phyloP scores from a whole-genome alignment of 1,284 basidiomycete genomes.

The Apiotrichum montevideense region DNA sequence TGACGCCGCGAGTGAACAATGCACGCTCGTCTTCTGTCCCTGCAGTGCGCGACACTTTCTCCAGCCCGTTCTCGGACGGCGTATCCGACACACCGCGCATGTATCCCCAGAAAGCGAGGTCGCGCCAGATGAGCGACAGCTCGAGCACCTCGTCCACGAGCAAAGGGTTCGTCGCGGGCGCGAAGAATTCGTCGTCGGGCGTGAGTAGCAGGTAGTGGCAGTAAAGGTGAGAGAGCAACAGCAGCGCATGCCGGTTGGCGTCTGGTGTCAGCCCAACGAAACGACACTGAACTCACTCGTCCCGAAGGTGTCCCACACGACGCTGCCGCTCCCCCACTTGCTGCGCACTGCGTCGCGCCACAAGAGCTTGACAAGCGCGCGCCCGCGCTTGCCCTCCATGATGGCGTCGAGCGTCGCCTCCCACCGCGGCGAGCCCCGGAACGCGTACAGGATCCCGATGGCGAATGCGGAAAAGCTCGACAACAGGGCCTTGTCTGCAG shows the following conservation, averaged over 20 bases:
- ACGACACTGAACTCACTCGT: conserved; percentile 37
- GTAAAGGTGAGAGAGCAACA: conserved; percentile 79
- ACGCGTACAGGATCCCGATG: conserved; percentile 46
- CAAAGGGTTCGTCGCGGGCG: conserved; percentile 58
- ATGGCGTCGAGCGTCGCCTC: conserved; percentile 50
- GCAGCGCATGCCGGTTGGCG: conserved; percentile 58
- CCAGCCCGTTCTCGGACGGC: conserved; percentile 59
- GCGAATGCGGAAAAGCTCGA: conserved; percentile 32
- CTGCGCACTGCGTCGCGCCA: conserved; percentile 64
- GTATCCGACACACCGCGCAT: conserved; percentile 46
- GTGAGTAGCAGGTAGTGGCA: conserved; percentile 80
- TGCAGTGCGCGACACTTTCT: conserved; percentile 52
- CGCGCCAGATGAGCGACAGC: conserved; percentile 42
- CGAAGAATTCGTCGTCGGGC: conserved; percentile 94
- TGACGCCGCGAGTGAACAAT: conserved; percentile 66
- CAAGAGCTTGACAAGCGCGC: conserved; percentile 60
- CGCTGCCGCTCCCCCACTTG: conserved; percentile 43
- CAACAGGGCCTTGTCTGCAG: conserved; percentile 17
- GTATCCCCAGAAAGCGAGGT: conserved; percentile 45
- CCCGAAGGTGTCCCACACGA: conserved; percentile 51
- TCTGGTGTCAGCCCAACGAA: conserved; percentile 25
- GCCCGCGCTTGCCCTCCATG: conserved; percentile 36
- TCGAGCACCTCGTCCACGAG: conserved; percentile 68
- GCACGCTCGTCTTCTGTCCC: conserved; percentile 61
- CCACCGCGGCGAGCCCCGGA: conserved; percentile 55